A percentile compares a stretch with the other conserved stretches of the same genome.
These are phyloP conservation scores for Xylariomycetidae sp. DNA, from an alignment of 2,329 filamentous ascomycete species.

Conservation along the genomic window DNA sequence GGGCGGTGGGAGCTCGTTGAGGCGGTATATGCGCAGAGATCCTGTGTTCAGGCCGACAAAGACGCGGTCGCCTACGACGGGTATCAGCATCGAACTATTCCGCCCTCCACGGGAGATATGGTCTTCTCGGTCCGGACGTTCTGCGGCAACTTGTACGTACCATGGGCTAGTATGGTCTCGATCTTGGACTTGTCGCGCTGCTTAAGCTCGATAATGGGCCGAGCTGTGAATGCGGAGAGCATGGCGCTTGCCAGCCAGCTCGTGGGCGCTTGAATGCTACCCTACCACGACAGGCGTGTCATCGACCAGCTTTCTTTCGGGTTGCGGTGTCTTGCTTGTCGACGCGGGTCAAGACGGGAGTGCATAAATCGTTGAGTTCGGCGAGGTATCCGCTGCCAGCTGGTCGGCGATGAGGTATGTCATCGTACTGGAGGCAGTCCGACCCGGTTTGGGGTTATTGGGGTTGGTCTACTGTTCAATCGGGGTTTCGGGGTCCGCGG, in stretches of 20 bases:
- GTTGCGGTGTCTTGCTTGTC: too few relatives aligned
- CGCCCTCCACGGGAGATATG: too few relatives aligned
- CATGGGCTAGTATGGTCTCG: conserved; percentile 89
- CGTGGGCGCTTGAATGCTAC: not conserved
- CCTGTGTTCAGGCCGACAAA: conserved; percentile 90
- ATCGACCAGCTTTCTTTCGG: too few relatives aligned
- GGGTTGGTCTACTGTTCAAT: too few relatives aligned
- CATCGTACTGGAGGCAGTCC: too few relatives aligned
- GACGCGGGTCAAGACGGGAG: too few relatives aligned
- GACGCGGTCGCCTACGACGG: conserved; percentile 69
- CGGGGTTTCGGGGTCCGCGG: too few relatives aligned
- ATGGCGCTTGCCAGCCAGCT: conserved; percentile 43
- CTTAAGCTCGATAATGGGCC: conserved; percentile 94
- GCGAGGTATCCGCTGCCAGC: too few relatives aligned
- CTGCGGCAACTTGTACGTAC: conserved; percentile 40
- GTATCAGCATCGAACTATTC: conserved; percentile 1
- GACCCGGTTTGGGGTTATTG: too few relatives aligned
- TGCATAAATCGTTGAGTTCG: too few relatives aligned
- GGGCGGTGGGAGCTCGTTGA: conserved; percentile 59
- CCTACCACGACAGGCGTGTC: not conserved
- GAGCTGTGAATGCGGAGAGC: conserved; percentile 96
- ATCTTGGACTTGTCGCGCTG: conserved; percentile 94
- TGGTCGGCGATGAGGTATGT: too few relatives aligned
- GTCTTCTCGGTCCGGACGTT: too few relatives aligned
- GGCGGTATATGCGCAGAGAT: conserved; percentile 79